A percentile compares a stretch with the other conserved stretches of the same genome.
phyloP scores from a whole-genome alignment of 352 stramenopile genomes.

The Phytophthora citrophthora region DNA sequence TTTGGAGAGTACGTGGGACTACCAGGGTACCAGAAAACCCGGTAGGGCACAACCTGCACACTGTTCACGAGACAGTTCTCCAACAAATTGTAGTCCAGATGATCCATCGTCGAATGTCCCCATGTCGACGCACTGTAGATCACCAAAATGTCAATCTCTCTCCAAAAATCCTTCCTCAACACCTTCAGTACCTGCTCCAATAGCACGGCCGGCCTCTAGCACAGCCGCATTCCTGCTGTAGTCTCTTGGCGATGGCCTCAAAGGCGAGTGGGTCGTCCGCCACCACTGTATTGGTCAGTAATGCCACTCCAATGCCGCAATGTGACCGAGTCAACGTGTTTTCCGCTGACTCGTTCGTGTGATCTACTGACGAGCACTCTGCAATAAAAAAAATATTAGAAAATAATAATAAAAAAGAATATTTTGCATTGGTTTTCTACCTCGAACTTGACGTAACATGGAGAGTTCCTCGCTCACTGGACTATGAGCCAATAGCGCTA shows the following conservation, averaged over 20 bases:
- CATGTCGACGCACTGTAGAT: constrained; percentile 45
- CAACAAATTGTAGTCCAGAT: constrained; percentile 68
- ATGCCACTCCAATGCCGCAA: constrained; percentile 44
- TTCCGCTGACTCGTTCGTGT: constrained; percentile 50
- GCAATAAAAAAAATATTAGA: neutral
- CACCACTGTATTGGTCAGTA: constrained; percentile 37
- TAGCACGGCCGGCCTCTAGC: constrained; percentile 69
- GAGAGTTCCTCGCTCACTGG: constrained; percentile 31
- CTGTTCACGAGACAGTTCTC: constrained; percentile 48
- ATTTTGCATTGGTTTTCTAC: constrained; percentile 16
- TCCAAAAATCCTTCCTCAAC: neutral
- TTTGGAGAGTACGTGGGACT: constrained; percentile 74
- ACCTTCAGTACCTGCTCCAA: constrained; percentile 72
- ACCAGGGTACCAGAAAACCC: constrained; percentile 78
- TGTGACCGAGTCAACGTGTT: constrained; percentile 56
- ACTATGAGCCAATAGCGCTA: constrained; percentile 29
- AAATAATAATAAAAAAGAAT: neutral
- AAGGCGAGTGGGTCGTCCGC: constrained; percentile 38
- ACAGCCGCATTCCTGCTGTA: constrained; percentile 76
- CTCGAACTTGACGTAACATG: constrained; percentile 45
- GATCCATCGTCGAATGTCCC: constrained; percentile 49
- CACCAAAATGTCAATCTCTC: constrained; percentile 7
- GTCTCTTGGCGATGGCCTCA: constrained; percentile 47
- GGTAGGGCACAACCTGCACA: constrained; percentile 74
- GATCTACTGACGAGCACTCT: constrained; percentile 62